Conservation (phyloP, 805 yeast species). For the Schizosaccharomyces lindneri region DNA sequence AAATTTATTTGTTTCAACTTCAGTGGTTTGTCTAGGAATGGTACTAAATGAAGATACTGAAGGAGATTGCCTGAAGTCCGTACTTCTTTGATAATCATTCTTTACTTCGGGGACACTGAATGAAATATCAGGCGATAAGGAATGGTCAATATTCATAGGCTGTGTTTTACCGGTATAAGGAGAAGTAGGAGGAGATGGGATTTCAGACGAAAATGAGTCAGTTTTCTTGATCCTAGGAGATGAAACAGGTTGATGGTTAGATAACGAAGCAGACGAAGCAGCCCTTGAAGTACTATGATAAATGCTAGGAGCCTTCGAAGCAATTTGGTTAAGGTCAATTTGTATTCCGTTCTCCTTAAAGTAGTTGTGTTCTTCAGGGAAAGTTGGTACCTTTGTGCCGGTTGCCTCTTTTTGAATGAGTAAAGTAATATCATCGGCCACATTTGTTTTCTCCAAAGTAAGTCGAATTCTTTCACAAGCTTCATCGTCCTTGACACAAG, state of each 20-base stretch:
- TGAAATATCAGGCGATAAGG: too few species aligned
- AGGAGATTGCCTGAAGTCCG: too few species aligned
- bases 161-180: neutral
- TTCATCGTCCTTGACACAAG: conserved; percentile 58
- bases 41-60: too few species aligned
- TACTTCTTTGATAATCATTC: too few species aligned
- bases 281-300: neutral
- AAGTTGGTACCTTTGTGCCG: conserved; percentile 30
- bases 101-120: too few species aligned
- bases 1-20: too few species aligned
- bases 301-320: neutral
- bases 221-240: neutral
- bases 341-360: neutral
- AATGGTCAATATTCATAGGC: neutral
- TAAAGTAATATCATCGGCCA: conserved; percentile 28
- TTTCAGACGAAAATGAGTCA: neutral
- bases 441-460: conserved; percentile 41
- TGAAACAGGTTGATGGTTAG: neutral
- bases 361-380: neutral
- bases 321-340: neutral
- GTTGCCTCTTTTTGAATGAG: conserved; percentile 36
- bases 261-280: neutral
- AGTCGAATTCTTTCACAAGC: conserved; percentile 48
- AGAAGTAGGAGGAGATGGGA: neutral
- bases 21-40: too few species aligned